Evolutionary conservation across 441 rosid species (phyloP), one percentile per base, ranked within the genome.

Genomic region (Hura crepitans): DNA sequence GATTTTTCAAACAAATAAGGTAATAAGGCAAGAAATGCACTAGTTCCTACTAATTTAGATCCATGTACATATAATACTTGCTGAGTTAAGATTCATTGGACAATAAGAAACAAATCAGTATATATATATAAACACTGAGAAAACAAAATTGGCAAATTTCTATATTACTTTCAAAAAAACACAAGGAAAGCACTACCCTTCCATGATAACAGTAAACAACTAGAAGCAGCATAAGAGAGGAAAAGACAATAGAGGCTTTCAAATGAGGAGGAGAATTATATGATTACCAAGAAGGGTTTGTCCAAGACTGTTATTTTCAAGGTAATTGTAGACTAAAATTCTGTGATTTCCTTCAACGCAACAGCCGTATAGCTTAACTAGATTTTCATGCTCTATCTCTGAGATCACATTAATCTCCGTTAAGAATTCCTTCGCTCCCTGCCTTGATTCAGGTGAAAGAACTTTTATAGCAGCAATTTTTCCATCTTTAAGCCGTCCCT

Each of bases 281-380:
- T 70, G 74, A 51, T 82, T 84, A 94, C 99, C 97, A n/a, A 94
- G 81, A 80, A 94, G 97, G 53, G 96, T 86, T 72, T 85, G 92
- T 22, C 89, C 86, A 42, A 94, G 96, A 85, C 99, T 94, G 66
- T 89, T 89, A 78, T 92, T 94, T 79, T 92, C 97, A 17, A 94
- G 89, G 74, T 75, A 92, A 70, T 92, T 92, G 88, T 94, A 94
- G 58, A 94, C 92, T 83, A 94, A 78, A 79, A 94, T 92, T 81
- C 96, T 83, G 64, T 89, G 91, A 68, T 83, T 80, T 60, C 76
- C 90, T 65, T 94, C 92, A 39, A 83, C 87, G 35, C 97, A 94
- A 72, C 99, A 94, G 31, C 99, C 99, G 73, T 89, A 94, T 43
- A 94, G 82, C 81, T 89, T 84, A 64, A 94, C 99, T 68, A 94